A percentile compares a stretch with the other conserved stretches of the same genome.
Conservation (phyloP, 345 rosid genomes). For the Arabidopsis thaliana region DNA sequence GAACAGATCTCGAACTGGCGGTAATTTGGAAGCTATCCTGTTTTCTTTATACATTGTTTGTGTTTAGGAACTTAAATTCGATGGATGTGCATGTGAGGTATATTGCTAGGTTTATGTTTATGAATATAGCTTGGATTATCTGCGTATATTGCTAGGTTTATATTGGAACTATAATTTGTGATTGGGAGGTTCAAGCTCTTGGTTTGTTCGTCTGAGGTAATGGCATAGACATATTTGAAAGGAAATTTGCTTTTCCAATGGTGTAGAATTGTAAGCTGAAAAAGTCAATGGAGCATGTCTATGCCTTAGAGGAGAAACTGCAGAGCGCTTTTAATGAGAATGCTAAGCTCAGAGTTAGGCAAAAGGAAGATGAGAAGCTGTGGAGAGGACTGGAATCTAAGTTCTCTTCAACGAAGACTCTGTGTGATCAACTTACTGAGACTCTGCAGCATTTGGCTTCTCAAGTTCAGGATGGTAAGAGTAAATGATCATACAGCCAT, state of each 20-base stretch:
- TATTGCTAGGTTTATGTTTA: constrained; percentile 17
- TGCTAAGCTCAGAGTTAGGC: constrained; percentile 84
- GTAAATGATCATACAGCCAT: neutral
- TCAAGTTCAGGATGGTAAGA: constrained; percentile 83
- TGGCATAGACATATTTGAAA: constrained; percentile 13
- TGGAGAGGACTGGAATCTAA: constrained; percentile 94
- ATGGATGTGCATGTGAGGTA: constrained; percentile 34
- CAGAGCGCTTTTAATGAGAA: constrained; percentile 91
- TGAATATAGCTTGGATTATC: no score
- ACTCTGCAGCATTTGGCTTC: constrained; percentile 75
- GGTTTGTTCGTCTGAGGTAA: neutral
- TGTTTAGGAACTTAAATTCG: constrained; percentile 27
- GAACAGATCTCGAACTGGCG: constrained; percentile 87
- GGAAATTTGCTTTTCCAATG: neutral
- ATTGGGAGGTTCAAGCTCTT: constrained; percentile 18
- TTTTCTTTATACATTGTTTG: constrained; percentile 26
- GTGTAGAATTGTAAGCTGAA: constrained; percentile 79
- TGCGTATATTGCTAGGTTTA: constrained; percentile 27
- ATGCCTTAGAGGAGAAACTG: constrained; percentile 73
- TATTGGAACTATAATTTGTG: neutral
- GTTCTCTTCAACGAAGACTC: constrained; percentile 78
- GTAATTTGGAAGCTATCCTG: constrained; percentile 47
- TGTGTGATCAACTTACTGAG: constrained; percentile 86
- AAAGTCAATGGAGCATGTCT: constrained; percentile 67
- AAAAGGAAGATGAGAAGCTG: constrained; percentile 89